Evolutionary conservation across 257 asterid genomes (phyloP), one percentile per base, ranked within the genome.

Genomic region (Solanum appendiculatum): DNA sequence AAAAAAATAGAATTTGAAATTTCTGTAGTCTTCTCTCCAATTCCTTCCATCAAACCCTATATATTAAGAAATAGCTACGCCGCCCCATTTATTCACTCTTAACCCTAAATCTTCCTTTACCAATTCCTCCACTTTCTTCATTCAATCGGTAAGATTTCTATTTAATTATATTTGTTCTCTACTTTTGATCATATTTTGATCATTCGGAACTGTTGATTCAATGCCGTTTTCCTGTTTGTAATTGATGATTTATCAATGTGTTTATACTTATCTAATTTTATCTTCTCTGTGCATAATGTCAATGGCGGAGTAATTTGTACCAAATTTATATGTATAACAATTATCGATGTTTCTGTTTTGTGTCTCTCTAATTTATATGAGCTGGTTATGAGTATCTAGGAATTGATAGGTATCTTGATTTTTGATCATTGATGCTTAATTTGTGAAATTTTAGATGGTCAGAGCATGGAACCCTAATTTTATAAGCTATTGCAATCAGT

Each of bases 21-120:
- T 42, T 42, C n/a, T 39, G 48, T 42, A 77, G 63, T 42, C 68
- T 23, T 37, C 9, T 74, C 31, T 37, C 83, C 58, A 25, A 77
- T 77, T 77, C 39, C 81, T 75, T 85, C 87, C 25, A 77, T 77
- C 13, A 85, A 85, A 87, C 89, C 86, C 86, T 89, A 89, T 83
- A 82, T n/a, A 66, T 66, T 13, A 51, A 42, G 56, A 13, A 88
- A 86, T 37, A 84, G 44, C 73, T 21, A 37, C 84, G 91, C 90
- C 90, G 90, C 88, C 90, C 78, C 73, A 20, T n/a, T n/a, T 18
- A 40, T 25, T 58, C 33, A 86, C 88, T 9, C 31, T 5, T n/a
- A 25, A 21, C 54, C 46, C 34, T 33, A 58, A 56, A 29, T 68
- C 87, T 60, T 14, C 34, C 21, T 68, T 64, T 15, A 13, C 34